Conservation (phyloP, 495 filamentous ascomycete genomes). For the Talaromyces trachyspermus region DNA sequence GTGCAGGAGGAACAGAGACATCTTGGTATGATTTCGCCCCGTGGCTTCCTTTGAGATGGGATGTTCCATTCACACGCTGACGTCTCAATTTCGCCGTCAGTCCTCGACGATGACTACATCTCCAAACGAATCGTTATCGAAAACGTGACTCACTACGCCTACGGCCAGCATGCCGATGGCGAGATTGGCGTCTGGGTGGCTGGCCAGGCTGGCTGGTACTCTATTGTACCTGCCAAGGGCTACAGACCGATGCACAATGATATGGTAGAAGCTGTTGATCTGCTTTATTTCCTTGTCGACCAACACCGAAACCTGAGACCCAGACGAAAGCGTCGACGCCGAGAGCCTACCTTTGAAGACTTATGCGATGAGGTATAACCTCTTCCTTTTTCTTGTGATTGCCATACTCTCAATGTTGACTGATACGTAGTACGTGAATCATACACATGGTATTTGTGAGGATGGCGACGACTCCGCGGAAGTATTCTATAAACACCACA, state of each 20-base stretch:
- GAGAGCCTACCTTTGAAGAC: slow-evolving; percentile 33
- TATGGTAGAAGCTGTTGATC: slow-evolving; percentile 60
- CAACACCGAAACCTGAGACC: slow-evolving; percentile 29
- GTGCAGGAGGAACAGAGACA: slow-evolving; percentile 37
- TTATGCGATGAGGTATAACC: slow-evolving; percentile 42
- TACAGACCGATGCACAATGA: slow-evolving; percentile 56
- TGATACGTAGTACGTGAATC: slow-evolving; percentile 30
- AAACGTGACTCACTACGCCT: slow-evolving; percentile 58
- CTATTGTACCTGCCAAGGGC: slow-evolving; percentile 52
- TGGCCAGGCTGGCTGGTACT: slow-evolving; percentile 73
- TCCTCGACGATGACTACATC: slow-evolving; percentile 38
- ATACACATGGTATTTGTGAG: slow-evolving; percentile 39
- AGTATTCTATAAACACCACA: slow-evolving; percentile 44
- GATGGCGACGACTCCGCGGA: slow-evolving; percentile 41
- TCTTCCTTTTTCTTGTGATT: slow-evolving; percentile 6
- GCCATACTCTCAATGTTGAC: neutral
- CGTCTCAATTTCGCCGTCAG: slow-evolving; percentile 16
- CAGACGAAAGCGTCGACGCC: slow-evolving; percentile 24
- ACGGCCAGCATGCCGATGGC: slow-evolving; percentile 56
- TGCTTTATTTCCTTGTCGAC: slow-evolving; percentile 63
- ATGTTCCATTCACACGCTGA: slow-evolving; percentile 18
- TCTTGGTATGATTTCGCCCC: slow-evolving; percentile 25
- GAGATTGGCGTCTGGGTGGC: slow-evolving; percentile 65
- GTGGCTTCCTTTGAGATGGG: neutral
- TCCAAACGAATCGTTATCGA: slow-evolving; percentile 55